Base-by-base conservation (phyloP, 192 early-diverging fungal species). In the Mortierella antarctica region DNA sequence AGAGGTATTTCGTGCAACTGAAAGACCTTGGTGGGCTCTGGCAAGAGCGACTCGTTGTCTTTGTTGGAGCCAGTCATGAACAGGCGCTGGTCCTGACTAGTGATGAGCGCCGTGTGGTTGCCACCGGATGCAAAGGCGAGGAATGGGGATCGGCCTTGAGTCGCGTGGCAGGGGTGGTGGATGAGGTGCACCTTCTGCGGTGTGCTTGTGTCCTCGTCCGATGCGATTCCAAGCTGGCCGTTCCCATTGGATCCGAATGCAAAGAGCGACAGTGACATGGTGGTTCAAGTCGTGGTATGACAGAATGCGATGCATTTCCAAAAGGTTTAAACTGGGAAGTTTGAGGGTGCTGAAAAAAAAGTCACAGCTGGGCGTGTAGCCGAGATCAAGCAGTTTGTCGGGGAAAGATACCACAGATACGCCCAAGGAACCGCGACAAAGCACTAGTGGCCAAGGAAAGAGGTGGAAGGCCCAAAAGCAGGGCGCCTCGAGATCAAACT, bases 231-330 rank as follows among this genome's bases (percentile, higher is more conserved):
- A 41, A 93, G 86, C 81, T 93, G 92, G 4, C 92, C 92, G 57
- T 87, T 79, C 10, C 89, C 86, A 72, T 93, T 92, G 39, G 90
- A 92, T 6, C 92, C 89, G 68, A 85, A 89, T 39, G 85, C 86
- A 67, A 78, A 86, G 45, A 89, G 70, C 46, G 65, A 56, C 41
- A 41, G 39, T 8, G 52, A 14, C 50, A 52, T 65, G 18, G 23
- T 53, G n/a, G 40, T 7, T 23, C 18, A n/a, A n/a, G 61, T 45
- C 42, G 31, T 46, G 0, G 59, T 1, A 1, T 61, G 11, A 44
- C 41, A 8, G 44, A 5, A 61, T 57, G 20, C 14, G 31, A 3
- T 31, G 31, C 31, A 31, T 2, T 31, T 31, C 31, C 31, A 31
- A 31, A 51, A 51, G 50, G 50, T 51, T 51, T n/a, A n/a, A n/a